Percentiles rank a stretch among this genome's conserved stretches.
Evolutionary conservation across 345 rosid genomes (phyloP).

Genomic region (Citrus hindsii): DNA sequence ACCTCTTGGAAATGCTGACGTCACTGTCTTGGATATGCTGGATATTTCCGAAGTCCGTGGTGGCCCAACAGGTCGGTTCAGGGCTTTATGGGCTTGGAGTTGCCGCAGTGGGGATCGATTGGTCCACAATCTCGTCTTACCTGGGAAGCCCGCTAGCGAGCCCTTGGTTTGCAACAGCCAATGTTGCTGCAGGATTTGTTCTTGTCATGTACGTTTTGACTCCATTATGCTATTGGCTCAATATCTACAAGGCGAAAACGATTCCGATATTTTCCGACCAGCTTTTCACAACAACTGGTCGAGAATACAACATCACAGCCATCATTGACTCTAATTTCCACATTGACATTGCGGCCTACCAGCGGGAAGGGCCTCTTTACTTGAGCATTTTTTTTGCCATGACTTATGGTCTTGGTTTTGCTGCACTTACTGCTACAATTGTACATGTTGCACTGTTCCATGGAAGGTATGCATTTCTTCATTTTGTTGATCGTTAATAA

Average conservation of each 20-base stretch:
- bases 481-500: neutral
- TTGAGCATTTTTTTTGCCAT: slow-evolving; percentile 85
- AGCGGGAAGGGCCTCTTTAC: slow-evolving; percentile 75
- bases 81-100: slow-evolving; percentile 93
- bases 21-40: slow-evolving; percentile 96
- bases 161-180: slow-evolving; percentile 99
- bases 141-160: slow-evolving; percentile 99
- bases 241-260: slow-evolving; percentile 74
- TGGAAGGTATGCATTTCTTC: slow-evolving; percentile 53
- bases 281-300: slow-evolving; percentile 65
- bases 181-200: slow-evolving; percentile 76
- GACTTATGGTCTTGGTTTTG: slow-evolving; percentile 89
- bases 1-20: slow-evolving; percentile 78
- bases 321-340: slow-evolving; percentile 73
- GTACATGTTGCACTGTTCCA: slow-evolving; percentile 85
- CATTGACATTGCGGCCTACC: slow-evolving; percentile 70
- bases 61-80: slow-evolving; percentile 91
- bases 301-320: slow-evolving; percentile 66
- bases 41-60: slow-evolving; percentile 64
- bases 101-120: slow-evolving; percentile 71
- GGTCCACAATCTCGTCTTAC: slow-evolving; percentile 94
- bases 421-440: slow-evolving; percentile 79
- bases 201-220: slow-evolving; percentile 70
- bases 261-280: slow-evolving; percentile 81
- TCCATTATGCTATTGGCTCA: slow-evolving; percentile 73